These are phyloP conservation scores for Sarcocystis neurona DNA, from an alignment of 169 alveolate genomes.

Conservation along the genomic window DNA sequence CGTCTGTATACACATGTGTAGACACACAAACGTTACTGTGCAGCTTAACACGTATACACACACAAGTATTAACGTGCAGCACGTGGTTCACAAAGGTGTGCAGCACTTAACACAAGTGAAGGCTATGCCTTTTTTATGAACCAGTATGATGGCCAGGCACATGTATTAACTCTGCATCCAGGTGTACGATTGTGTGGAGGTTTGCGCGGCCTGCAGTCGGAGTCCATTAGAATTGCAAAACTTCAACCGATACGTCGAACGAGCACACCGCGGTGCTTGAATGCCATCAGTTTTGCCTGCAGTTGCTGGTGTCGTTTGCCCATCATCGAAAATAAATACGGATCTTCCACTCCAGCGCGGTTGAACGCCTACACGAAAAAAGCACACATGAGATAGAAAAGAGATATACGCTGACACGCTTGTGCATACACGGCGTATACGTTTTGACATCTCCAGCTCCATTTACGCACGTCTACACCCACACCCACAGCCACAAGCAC, in stretches of 20 bases:
- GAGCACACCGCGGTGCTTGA: conserved; percentile 25
- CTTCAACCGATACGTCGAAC: background rate
- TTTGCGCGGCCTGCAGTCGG: no score
- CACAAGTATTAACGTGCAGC: no score
- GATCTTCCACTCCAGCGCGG: conserved; percentile 9
- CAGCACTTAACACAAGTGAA: no score
- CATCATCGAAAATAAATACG: conserved; percentile 14
- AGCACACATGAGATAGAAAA: background rate
- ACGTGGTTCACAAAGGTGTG: no score
- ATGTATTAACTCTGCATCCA: no score
- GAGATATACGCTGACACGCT: background rate
- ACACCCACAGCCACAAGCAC: background rate
- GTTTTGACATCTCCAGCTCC: background rate
- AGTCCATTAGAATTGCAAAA: no score
- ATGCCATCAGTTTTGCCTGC: conserved; percentile 8
- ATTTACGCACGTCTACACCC: background rate
- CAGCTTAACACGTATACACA: no score
- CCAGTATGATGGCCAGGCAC: no score
- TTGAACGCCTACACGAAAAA: conserved; percentile 7
- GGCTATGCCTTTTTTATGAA: no score
- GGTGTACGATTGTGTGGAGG: no score
- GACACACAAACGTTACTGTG: no score
- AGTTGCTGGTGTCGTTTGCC: conserved; percentile 21
- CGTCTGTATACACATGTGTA: no score
- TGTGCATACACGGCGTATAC: background rate